Evolutionary conservation across 78 protist species (phyloP).

Genomic region (Dictyostelium capitatum): DNA sequence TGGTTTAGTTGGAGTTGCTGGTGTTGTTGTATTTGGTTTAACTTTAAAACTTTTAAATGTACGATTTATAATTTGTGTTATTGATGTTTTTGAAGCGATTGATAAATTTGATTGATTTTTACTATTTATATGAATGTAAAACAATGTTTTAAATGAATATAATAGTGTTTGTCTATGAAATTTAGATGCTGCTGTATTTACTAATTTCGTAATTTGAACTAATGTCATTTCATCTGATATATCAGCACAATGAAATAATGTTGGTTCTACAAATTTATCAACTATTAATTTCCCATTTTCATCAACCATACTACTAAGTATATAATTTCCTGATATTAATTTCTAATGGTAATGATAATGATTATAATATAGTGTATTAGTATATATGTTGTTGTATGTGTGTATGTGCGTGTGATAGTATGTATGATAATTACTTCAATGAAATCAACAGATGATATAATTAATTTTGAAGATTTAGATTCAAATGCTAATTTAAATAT

Average conservation of each 20-base stretch:
- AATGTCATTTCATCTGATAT: constrained; percentile 73
- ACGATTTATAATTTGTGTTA: constrained; percentile 48
- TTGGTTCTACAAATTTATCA: constrained; percentile 71
- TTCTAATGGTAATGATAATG: constrained; percentile 20
- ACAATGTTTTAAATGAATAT: constrained; percentile 46
- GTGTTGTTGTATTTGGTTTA: not conserved
- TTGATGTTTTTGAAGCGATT: constrained; percentile 61
- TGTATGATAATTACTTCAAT: constrained; percentile 33
- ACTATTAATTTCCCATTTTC: constrained; percentile 27
- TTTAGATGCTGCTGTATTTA: constrained; percentile 42
- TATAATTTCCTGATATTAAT: constrained; percentile 64
- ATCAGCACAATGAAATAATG: constrained; percentile 52
- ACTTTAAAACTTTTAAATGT: constrained; percentile 22
- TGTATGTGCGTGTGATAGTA: too few relatives aligned
- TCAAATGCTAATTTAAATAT: constrained; percentile 45
- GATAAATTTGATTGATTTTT: constrained; percentile 36
- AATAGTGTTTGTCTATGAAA: constrained; percentile 74
- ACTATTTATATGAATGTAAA: constrained; percentile 57
- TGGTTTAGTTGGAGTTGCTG: not conserved
- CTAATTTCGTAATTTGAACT: constrained; percentile 47
- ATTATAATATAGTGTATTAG: not conserved
- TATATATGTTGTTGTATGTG: not conserved
- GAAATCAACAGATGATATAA: constrained; percentile 42
- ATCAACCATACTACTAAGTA: constrained; percentile 41
- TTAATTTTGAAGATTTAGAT: constrained; percentile 32